A percentile compares a stretch with the other conserved stretches of the same genome.
phyloP scores from a whole-genome alignment of 139 green algal genomes.

The Chlamydomonas asymmetrica region DNA sequence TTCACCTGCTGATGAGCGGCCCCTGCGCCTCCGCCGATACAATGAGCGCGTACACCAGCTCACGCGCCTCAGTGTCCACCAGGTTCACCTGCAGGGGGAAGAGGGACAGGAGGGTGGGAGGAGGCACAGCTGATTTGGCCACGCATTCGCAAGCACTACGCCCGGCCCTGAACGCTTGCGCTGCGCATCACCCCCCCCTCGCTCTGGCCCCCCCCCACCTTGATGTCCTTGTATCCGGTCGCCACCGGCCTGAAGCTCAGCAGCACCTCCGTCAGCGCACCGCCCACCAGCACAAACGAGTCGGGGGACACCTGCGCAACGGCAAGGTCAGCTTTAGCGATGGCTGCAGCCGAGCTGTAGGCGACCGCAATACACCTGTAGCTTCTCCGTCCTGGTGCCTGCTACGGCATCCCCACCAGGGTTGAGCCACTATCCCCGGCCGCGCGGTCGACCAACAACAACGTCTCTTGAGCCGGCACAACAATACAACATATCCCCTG shows the following conservation, averaged over 20 bases:
- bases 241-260: slow-evolving; percentile 51
- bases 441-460: too few species aligned
- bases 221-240: slow-evolving; percentile 47
- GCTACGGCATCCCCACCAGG: too few species aligned
- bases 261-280: slow-evolving; percentile 52
- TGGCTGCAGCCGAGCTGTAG: too few species aligned
- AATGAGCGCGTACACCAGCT: slow-evolving; percentile 63
- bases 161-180: background rate
- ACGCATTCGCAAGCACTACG: background rate
- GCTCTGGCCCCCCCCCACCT: too few species aligned
- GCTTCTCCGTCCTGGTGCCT: too few species aligned
- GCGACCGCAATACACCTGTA: too few species aligned
- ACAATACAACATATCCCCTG: background rate
- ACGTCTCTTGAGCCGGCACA: too few species aligned
- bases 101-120: background rate
- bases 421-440: too few species aligned
- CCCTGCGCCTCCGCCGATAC: slow-evolving; percentile 48
- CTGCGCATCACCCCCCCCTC: too few species aligned
- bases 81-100: slow-evolving; percentile 51
- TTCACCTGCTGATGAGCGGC: slow-evolving; percentile 31
- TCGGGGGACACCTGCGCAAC: slow-evolving; percentile 40
- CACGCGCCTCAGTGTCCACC: slow-evolving; percentile 49
- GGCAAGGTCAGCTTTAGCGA: too few species aligned
- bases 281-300: slow-evolving; percentile 52
- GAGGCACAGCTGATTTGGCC: background rate